phyloP scores from a whole-genome alignment of 192 early-diverging fungal species.

The Neocallimastix lanati region DNA sequence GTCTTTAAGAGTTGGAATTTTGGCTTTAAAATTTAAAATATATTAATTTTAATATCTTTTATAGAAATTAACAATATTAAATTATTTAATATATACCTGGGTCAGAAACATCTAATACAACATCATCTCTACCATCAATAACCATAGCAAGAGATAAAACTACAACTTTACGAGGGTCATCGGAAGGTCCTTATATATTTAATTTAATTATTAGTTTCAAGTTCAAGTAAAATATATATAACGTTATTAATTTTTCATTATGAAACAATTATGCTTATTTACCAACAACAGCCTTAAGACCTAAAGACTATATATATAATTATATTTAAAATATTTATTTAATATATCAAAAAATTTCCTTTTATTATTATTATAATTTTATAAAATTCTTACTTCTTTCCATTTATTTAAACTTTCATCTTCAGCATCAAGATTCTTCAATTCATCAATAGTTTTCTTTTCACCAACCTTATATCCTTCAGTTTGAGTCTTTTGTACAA shows the following conservation, averaged over 20 bases:
- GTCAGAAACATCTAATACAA: constrained; percentile 55
- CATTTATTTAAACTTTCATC: constrained; percentile 92
- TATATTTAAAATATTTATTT: neutral
- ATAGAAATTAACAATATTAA: neutral
- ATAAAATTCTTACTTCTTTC: constrained; percentile 39
- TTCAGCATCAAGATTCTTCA: constrained; percentile 62
- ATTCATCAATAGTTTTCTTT: constrained; percentile 80
- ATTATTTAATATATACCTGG: constrained; percentile 25
- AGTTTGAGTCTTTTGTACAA: constrained; percentile 22
- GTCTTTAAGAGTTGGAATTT: constrained; percentile 46
- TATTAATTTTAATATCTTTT: no score
- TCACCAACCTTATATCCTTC: constrained; percentile 77
- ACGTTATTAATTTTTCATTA: no score
- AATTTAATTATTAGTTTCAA: no score
- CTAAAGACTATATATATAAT: constrained; percentile 36
- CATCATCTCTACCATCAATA: constrained; percentile 53
- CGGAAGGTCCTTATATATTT: constrained; percentile 10
- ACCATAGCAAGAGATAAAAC: constrained; percentile 53
- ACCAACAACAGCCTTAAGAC: constrained; percentile 35
- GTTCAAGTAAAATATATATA: no score
- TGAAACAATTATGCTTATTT: neutral
- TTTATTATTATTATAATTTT: no score
- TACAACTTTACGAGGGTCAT: constrained; percentile 59
- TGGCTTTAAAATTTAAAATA: constrained; percentile 12
- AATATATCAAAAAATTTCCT: neutral